Base-by-base conservation (phyloP, 495 filamentous ascomycete species). In the Hyaloscypha finlandica region DNA sequence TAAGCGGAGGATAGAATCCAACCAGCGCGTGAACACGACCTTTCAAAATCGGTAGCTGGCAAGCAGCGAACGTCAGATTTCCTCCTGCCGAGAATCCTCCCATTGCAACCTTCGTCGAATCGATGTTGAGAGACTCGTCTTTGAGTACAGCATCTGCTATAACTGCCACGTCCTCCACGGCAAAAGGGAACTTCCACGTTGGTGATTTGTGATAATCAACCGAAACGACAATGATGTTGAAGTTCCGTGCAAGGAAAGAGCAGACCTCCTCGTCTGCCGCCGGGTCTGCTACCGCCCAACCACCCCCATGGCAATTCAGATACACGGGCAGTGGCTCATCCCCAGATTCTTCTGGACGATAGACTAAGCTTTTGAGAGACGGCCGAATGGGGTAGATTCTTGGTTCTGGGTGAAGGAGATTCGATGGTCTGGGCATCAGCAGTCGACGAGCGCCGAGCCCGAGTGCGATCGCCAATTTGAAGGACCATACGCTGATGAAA, bases 61-160 rank as follows among this genome's bases (percentile, higher is more conserved):
- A 65, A 11, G 63, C 76, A 14, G 71, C 70, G 0, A 78, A 69
- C 3, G 76, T 72, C 5, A 79, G 69, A 56, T 75, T 77, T 2
- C 66, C 77, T 11, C 77, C 77, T 29, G 77, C 76, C 61, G 74
- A 76, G 67, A 79, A 79, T 22, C 77, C 77, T 20, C 77, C 77
- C 20, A 80, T 71, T 0, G 62, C 70, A 8, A 78, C 70, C 8
- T 68, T 63, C 1, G 30, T 39, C n/a, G 65, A 65, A 35, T 76
- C 70, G 57, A 76, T 65, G 4, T 74, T 74, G 16, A 76, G 62
- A 53, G 32, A 64, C 30, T 25, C 45, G 66, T 76, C 74, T 12
- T 61, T 48, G 22, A 74, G 32, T 31, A 74, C 45, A 8, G 63
- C 71, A 0, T 59, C 42, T 25, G 55, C 64, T 35, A 77, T 59